Conservation (phyloP, 2,329 filamentous ascomycete genomes). For the Apiospora kogelbergensis region DNA sequence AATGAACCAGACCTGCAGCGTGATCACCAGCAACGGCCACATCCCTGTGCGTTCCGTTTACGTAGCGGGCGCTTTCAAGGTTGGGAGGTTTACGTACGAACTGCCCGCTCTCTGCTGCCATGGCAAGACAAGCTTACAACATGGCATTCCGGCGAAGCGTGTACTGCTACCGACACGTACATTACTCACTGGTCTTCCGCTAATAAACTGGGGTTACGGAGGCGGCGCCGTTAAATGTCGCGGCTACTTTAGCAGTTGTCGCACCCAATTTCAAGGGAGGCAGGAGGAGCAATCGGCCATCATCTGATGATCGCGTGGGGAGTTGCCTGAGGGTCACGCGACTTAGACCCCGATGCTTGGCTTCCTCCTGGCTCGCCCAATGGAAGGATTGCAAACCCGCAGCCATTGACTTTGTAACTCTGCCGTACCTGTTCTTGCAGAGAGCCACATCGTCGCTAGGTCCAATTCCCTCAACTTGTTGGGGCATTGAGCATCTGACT, state of each 20-base stretch:
- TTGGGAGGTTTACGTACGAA: background rate
- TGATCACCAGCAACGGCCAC: background rate
- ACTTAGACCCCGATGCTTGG: constrained; percentile 1
- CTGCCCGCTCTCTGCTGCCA: background rate
- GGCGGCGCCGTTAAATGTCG: background rate
- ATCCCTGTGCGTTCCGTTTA: constrained; percentile 2
- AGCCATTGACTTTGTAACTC: background rate
- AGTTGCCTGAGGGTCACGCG: constrained; percentile 12
- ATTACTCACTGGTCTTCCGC: background rate
- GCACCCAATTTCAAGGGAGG: background rate
- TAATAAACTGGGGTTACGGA: background rate
- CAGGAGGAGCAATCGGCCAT: background rate
- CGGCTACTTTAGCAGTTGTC: background rate
- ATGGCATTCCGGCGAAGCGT: background rate
- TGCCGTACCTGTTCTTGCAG: background rate
- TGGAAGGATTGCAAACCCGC: background rate
- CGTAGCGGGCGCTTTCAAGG: constrained; percentile 5
- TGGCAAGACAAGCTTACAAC: constrained; percentile 3
- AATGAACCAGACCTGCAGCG: no score
- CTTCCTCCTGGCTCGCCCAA: background rate
- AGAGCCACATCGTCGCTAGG: background rate
- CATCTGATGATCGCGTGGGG: constrained; percentile 8
- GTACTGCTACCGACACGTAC: background rate
- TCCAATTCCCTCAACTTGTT: constrained; percentile 1
- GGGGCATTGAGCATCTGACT: constrained; percentile 1